Evolutionary conservation across 1,139 yeast species (phyloP).

Genomic region (Nakaseomyces delphensis): DNA sequence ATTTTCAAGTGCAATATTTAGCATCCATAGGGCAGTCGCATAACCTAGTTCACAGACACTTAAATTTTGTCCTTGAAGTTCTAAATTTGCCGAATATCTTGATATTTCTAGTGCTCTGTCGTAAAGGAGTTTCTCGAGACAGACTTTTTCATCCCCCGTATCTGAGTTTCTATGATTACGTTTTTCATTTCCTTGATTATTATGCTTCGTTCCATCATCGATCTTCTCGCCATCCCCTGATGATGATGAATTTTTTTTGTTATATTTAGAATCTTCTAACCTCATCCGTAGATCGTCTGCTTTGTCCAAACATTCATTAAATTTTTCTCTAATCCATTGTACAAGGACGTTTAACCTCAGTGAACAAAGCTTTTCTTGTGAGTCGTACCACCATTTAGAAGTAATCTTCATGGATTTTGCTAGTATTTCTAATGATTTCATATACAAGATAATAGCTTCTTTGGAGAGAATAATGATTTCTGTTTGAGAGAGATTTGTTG

Average conservation of each 20-base stretch:
- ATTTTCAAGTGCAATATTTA: slow-evolving; percentile 62
- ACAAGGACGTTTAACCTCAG: slow-evolving; percentile 65
- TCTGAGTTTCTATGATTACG: slow-evolving; percentile 8
- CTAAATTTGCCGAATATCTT: slow-evolving; percentile 81
- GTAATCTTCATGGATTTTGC: slow-evolving; percentile 83
- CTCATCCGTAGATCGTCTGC: slow-evolving; percentile 57
- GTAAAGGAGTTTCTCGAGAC: slow-evolving; percentile 79
- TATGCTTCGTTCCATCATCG: neutral
- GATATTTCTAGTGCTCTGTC: slow-evolving; percentile 92
- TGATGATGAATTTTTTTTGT: slow-evolving; percentile 9
- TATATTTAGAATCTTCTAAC: slow-evolving; percentile 14
- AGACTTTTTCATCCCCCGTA: slow-evolving; percentile 30
- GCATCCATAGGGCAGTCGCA: slow-evolving; percentile 91
- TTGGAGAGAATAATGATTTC: slow-evolving; percentile 21
- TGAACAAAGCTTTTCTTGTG: slow-evolving; percentile 35
- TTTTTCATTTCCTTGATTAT: neutral
- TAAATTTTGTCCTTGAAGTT: slow-evolving; percentile 66
- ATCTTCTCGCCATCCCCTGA: slow-evolving; percentile 3
- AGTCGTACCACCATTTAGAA: slow-evolving; percentile 77
- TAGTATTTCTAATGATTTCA: slow-evolving; percentile 70
- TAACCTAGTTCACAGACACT: slow-evolving; percentile 80
- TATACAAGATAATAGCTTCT: slow-evolving; percentile 78
- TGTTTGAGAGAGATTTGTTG: slow-evolving; percentile 42
- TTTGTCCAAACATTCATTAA: slow-evolving; percentile 79
- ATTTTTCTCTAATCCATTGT: slow-evolving; percentile 85